Evolutionary conservation across 495 filamentous ascomycete genomes (phyloP), one percentile per base, ranked within the genome.

Genomic region (Barbatosphaeria neglecta): DNA sequence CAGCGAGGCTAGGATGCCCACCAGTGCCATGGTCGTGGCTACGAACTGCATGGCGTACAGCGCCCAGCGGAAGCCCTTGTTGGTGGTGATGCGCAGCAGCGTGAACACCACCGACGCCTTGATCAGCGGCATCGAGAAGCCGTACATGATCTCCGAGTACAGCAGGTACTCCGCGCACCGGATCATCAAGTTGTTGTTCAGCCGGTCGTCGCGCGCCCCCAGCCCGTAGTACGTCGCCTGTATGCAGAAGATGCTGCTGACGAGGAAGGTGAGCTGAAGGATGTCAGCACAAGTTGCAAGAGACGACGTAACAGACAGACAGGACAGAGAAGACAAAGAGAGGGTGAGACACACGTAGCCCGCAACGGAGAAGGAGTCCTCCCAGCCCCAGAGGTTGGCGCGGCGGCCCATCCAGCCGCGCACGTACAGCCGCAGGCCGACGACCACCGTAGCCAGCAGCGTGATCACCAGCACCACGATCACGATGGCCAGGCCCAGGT

Each of bases 81-180:
- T 25, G 19, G 19, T 43, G n/a, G 41, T 43, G 11, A 46, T 37
- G 28, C 44, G 31, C 1, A 38, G 44, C 6, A 46, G 44, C 28
- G 44, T 46, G 24, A 46, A 46, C 16, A 37, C 44, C 1, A 37
- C 22, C 22, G 44, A 46, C 7, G 44, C 44, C 13, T 46, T 46
- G 31, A 46, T 46, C 7, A 46, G 16, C 19, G 44, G 44, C 44
- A 46, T 46, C 5, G 44, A 46, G 31, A 46, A 38, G 19, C 44
- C 44, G 19, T 46, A 46, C 15, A 46, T 10, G 27, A 46, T 25
- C 4, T 33, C 22, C 0, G 44, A 37, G 33, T 46, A 46, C 7
- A 46, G 31, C n/a, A 37, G 20, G 20, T 46, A 46, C 44, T 46
- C 44, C 18, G 44, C 44, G 28, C 44, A 37, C 3, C 44, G 23